Base-by-base conservation (phyloP, 1,284 basidiomycete genomes). In the Neolentinus lepideus region DNA sequence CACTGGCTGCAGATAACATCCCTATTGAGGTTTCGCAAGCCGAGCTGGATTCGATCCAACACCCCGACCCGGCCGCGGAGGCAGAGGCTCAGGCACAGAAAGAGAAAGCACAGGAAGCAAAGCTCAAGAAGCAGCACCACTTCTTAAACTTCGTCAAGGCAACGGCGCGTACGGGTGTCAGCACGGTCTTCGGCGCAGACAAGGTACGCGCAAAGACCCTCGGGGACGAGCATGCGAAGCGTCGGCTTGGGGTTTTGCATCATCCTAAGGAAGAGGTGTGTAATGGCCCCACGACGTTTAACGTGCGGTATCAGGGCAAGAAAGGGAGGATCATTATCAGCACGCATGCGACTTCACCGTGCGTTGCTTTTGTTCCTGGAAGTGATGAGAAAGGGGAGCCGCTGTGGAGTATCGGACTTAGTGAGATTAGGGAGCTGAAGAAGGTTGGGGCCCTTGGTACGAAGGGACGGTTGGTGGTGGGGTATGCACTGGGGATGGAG, bases 401-500 rank as follows among this genome's bases (percentile, higher is more conserved):
- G n/a, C 19, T 51, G 16, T 51, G 48, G 48, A 51, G 6, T 3
- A n/a, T 51, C 8, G 48, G 29, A 8, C 4, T 53, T 8, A 29
- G 33, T 11, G 51, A 53, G 26, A 21, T 51, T 29, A 3, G 27
- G 19, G 51, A 53, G 31, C n/a, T 53, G 27, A 29, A 31, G 27
- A 53, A 53, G 31, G 31, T 53, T 3, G 51, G 51, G 11, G 51
- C 25, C 4, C 21, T 53, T 4, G 51, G 51, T 9, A 14, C 84
- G 19, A 79, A 68, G 58, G 71, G 67, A 24, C 83, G 87, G 65
- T 64, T 66, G 25, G 58, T 85, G 14, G 84, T 88, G 16, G 85
- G 83, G 11, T 86, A 83, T 81, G 65, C 64, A 31, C 71, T 76
- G 21, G 78, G 78, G 56, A 55, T 74, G 53, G 69, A 72, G 21